Evolutionary conservation across 306 rosid genomes (phyloP), one percentile per base, ranked within the genome.

Genomic region (Rubus parviflorus): DNA sequence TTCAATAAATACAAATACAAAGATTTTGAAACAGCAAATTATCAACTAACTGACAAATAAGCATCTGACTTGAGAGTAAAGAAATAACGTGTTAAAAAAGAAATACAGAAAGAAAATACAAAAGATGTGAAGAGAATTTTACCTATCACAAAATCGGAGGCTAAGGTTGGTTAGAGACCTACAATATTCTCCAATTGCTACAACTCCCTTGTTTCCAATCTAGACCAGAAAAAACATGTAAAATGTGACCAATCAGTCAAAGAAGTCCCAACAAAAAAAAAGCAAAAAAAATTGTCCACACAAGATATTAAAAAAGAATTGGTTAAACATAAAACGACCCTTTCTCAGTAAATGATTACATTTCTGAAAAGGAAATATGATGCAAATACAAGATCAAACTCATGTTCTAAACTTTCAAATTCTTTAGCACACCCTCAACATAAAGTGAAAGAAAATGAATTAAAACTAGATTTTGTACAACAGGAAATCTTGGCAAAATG

Each of bases 61-160:
- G 64, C 61, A 75, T 73, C 60, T 77, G 38, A 77, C 58, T 86
- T 69, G 30, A 14, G 9, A 35, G 1, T 62, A 35, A 37, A 51
- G 12, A n/a, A 17, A 11, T 30, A 17, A 1, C 40, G 9, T 63
- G 58, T 42, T 48, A 8, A 11, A 25, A 78, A 46, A 70, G 41
- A 77, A 54, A 13, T 20, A 76, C 6, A 69, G 3, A 73, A 23
- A 64, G 70, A 71, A 23, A 20, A 53, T 37, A 64, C 0, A 23
- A 47, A 61, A 49, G 40, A 54, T 37, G 52, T 16, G 49, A 73
- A 79, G 71, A 68, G 70, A 79, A 73, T 40, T 68, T 83, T 86
- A 95, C 99, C 98, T 91, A 66, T 95, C 98, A 83, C 99, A 95
- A 78, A 90, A 95, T 46, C 87, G 88, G 76, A 95, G 92, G 91